A percentile compares a stretch with the other conserved stretches of the same genome.
Evolutionary conservation across 2,329 filamentous ascomycete genomes (phyloP).

Genomic region (Aspergillus terreus): DNA sequence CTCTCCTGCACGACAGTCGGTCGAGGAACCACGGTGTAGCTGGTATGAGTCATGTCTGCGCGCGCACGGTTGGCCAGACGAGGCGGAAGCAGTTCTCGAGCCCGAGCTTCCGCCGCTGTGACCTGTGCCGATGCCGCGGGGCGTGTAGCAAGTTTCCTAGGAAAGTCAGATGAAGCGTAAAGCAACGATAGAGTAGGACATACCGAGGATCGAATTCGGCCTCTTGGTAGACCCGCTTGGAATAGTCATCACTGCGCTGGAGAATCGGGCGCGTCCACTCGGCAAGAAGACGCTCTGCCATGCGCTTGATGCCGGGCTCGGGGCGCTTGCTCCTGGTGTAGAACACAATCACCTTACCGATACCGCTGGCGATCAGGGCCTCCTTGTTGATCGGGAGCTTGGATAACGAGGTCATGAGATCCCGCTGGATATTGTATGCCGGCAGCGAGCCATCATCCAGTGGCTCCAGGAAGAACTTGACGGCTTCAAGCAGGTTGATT

Average conservation of each 20-base stretch:
- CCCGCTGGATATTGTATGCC: constrained; percentile 95
- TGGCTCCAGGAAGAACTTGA: constrained; percentile 96
- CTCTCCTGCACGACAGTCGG: constrained; percentile 48
- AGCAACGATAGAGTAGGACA: constrained; percentile 14
- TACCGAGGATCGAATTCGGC: constrained; percentile 58
- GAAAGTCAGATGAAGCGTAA: not conserved
- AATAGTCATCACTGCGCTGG: constrained; percentile 90
- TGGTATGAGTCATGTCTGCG: constrained; percentile 56
- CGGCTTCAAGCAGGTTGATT: constrained; percentile 88
- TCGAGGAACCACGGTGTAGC: constrained; percentile 61
- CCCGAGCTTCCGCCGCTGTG: constrained; percentile 48
- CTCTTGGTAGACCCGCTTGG: constrained; percentile 66
- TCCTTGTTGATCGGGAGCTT: constrained; percentile 89
- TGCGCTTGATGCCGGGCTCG: constrained; percentile 83
- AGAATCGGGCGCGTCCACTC: constrained; percentile 96
- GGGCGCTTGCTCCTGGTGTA: constrained; percentile 94
- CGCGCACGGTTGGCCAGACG: constrained; percentile 56
- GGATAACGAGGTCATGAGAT: constrained; percentile 77
- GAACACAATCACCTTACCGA: constrained; percentile 94
- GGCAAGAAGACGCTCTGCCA: constrained; percentile 85
- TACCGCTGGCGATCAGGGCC: constrained; percentile 80
- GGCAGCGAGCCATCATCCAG: constrained; percentile 90
- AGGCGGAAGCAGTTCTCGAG: constrained; percentile 51
- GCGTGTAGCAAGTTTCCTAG: constrained; percentile 36
- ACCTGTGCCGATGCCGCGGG: constrained; percentile 30